Evolutionary conservation across 768 basidiomycete genomes (phyloP), one percentile per base, ranked within the genome.

Genomic region (Pleurotus pulmonarius): DNA sequence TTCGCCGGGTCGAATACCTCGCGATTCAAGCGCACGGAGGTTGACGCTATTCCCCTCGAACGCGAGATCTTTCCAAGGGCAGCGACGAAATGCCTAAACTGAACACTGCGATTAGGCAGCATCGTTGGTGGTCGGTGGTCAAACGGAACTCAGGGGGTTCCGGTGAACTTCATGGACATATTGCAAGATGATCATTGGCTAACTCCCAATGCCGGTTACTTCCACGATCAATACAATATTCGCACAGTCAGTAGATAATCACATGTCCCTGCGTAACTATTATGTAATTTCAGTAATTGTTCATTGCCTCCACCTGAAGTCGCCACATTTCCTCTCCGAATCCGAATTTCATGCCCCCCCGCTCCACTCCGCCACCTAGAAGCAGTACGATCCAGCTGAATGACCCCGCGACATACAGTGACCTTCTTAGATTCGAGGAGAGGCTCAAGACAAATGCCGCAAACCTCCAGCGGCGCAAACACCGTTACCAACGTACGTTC

Each of bases 381-480:
- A 60, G 67, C 57, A 67, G 69, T 3, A 67, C 69, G 22, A 70
- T 72, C 59, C 90, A 92, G 0, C 73, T 86, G 38, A 84, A 84
- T 64, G 94, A 95, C 69, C 77, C 78, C 49, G 78, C 87, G 11
- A 94, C 94, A 1, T 92, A 89, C 69, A 77, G 89, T 45, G 96
- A 99, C 68, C 75, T 99, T 12, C 80, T 98, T 20, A 75, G 93
- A 45, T 98, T 98, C 58, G 96, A 99, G 73, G 95, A 98, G 67
- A 81, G 96, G n/a, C 83, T 99, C 57, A 97, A 97, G 75, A 88
- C 90, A 16, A 98, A 90, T 65, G 93, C 92, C 4, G 82, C 87
- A n/a, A 82, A 79, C 58, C 75, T 95, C 13, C 87, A 89, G 63
- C 80, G 82, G 25, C 77, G 92, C 56, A 94, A 94, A 70, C 79